Base-by-base conservation (phyloP, 352 stramenopile genomes). In the Phytophthora parvispora region DNA sequence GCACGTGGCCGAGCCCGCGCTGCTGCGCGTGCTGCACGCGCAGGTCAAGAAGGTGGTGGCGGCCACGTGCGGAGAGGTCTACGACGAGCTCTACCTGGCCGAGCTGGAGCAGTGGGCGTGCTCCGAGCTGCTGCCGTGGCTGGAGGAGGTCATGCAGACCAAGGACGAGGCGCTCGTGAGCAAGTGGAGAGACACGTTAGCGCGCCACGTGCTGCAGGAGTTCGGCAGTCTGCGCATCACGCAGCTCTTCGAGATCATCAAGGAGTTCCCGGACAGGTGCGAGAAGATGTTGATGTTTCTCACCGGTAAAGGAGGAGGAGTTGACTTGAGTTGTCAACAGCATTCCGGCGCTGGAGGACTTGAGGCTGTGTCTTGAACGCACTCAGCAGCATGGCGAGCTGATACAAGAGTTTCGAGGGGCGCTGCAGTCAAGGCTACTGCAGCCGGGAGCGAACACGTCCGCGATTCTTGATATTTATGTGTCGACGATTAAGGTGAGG, bases 401-500 rank as follows among this genome's bases (percentile, higher is more conserved):
- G 5, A 74, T 97, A 4, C 36, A 80, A 18, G 81, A 84, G 24
- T 97, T 99, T 47, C 78, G 89, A 40, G 60, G 70, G 6, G 90
- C 87, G 8, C 74, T 99, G 32, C 59, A 88, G 22, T 78, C 80
- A n/a, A 86, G 97, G 16, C 75, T 99, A 36, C 79, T 99, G 28
- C 98, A 99, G 77, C 93, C 97, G 15, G 98, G 98, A 50, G 97
- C 97, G 0, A 98, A 97, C 65, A 99, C 98, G 0, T 91, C 86
- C 9, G 92, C 98, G 61, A 99, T 99, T 61, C 89, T 99, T 57
- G 95, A 99, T 74, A 96, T 99, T 25, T 99, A 99, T 78, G 98
- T 99, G 47, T 94, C 90, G 34, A 99, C 95, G 2, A 99, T 99
- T 63, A 99, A 98, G 74, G 84, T 90, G 69, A 6, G 38, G 10